Base-by-base conservation (phyloP, 106 monocot genomes). In the Allium fistulosum region DNA sequence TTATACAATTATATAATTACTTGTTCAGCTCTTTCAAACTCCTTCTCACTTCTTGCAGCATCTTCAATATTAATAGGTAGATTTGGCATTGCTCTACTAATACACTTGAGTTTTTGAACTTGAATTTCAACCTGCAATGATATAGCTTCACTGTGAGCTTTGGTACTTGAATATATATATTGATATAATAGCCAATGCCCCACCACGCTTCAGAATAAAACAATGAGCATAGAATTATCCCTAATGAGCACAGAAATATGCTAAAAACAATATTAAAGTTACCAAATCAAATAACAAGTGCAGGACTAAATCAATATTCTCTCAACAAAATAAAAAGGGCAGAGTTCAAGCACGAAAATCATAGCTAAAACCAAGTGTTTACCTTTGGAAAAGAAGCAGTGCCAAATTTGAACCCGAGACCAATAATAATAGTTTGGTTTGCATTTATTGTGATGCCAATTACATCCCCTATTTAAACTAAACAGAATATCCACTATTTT, bases 1-100 rank as follows among this genome's bases (percentile, higher is more conserved):
- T 26, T 27, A 49, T 61, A 51, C 15, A 61, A 61, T 26, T 61
- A 51, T 16, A 7, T 48, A 67, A 53, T 63, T 70, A 88, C 92
- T 59, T 69, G 69, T 64, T 91, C 91, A 66, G 95, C 95, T 28
- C 74, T 81, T 61, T 75, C 69, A 53, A 88, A 75, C 11, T 91
- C 95, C 10, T 71, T 73, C 68, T 95, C 95, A 72, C 88, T 91
- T 69, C 91, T 72, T 22, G 95, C 73, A 11, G 94, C 94, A 69
- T 95, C 94, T 76, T 95, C 94, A 51, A 95, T 77, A 57, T 88
- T 95, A 17, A 95, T 83, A 13, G 94, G 94, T 16, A 95, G 77
- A 55, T 62, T 83, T 4, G 88, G 75, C 18, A 81, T 51, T 0
- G 90, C 80, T 85, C 80, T 85, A 74, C 72, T 88, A 48, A 95